These are phyloP conservation scores for Triticum urartu DNA, from an alignment of 176 grass and related monocot species.

Conservation along the genomic window DNA sequence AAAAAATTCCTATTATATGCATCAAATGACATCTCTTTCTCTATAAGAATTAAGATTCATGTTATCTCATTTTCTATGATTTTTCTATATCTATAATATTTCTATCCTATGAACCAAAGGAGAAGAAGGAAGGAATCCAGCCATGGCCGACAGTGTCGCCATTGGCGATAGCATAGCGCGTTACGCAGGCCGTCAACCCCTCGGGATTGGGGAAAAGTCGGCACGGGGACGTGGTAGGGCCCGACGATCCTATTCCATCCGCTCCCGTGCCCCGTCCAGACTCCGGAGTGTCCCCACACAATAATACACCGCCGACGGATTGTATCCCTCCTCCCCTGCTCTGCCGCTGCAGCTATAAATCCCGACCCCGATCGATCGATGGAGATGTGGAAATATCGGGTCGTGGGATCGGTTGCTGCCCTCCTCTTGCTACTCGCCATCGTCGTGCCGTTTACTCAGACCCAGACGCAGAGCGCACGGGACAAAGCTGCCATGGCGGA, in stretches of 20 bases:
- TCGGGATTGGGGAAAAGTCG: not conserved
- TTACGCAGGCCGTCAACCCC: not conserved
- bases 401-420: not conserved
- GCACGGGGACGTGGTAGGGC: not conserved
- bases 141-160: not conserved
- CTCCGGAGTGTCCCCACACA: not conserved
- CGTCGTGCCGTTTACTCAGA: not conserved
- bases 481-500: slow-evolving; percentile 23
- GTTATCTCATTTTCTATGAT: too few relatives aligned
- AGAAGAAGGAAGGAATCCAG: not conserved
- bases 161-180: not conserved
- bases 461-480: not conserved
- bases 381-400: slow-evolving; percentile 28
- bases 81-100: too few relatives aligned
- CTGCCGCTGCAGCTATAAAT: slow-evolving; percentile 31
- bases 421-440: slow-evolving; percentile 27
- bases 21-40: too few relatives aligned
- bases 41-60: too few relatives aligned
- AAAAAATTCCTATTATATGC: too few relatives aligned
- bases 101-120: too few relatives aligned
- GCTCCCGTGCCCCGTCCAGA: not conserved
- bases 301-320: not conserved
- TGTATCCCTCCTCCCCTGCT: not conserved
- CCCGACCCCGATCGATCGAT: not conserved
- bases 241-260: not conserved